Percentiles rank a stretch among this genome's conserved stretches.
phyloP scores from a whole-genome alignment of 208 protist species.

The Entamoeba moshkovskii region DNA sequence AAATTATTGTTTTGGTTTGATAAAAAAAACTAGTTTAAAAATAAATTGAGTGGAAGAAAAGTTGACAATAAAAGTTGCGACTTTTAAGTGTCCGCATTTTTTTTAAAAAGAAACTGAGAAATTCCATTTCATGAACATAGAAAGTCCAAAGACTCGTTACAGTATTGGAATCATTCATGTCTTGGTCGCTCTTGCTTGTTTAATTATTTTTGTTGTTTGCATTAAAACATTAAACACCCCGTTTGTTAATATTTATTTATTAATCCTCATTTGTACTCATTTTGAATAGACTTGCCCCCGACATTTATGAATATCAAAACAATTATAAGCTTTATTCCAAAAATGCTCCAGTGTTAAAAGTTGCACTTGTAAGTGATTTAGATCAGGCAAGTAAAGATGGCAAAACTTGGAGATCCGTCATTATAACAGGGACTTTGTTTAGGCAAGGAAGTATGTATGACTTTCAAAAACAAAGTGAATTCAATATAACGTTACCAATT shows the following conservation, averaged over 20 bases:
- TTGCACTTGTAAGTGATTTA: background rate
- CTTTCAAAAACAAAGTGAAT: background rate
- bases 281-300: too few species aligned
- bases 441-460: background rate
- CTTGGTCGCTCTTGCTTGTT: background rate
- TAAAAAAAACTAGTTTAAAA: too few species aligned
- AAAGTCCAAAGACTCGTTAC: too few species aligned
- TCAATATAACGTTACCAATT: slow-evolving; percentile 11
- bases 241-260: background rate
- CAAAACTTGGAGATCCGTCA: background rate
- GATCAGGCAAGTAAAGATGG: background rate
- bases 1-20: too few species aligned
- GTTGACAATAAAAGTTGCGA: too few species aligned
- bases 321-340: background rate
- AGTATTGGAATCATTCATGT: too few species aligned
- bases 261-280: too few species aligned
- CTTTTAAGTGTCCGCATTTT: too few species aligned
- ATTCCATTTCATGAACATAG: too few species aligned
- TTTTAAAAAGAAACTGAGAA: too few species aligned
- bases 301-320: background rate
- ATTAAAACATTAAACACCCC: background rate
- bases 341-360: background rate
- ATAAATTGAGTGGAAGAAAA: too few species aligned
- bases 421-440: background rate
- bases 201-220: background rate